Evolutionary conservation across 257 asterid genomes (phyloP), one percentile per base, ranked within the genome.

Genomic region (Nicotiana tabacum): DNA sequence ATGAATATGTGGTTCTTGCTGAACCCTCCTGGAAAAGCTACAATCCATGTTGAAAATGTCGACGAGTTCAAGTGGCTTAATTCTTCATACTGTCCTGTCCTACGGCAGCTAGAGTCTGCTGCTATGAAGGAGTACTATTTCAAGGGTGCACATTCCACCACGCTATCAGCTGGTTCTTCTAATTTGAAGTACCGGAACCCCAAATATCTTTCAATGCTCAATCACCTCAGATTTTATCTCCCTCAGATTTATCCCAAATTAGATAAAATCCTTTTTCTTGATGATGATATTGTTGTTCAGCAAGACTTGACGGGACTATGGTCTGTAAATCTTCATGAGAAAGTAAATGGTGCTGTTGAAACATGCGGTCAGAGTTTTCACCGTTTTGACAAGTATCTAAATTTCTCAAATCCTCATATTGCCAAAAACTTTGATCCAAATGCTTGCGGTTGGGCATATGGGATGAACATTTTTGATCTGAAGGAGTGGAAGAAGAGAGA

Each of bases 401-500:
- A 96, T 83, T 96, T 96, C 86, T 94, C 99, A 62, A 96, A 96
- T 84, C 99, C 98, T 81, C 97, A 93, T 78, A 96, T 94, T 84
- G 90, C 98, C 17, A 92, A 90, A 66, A 91, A 86, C 84, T 96
- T 94, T 82, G 96, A 96, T 83, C 98, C 99, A 29, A 94, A 93
- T 69, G 99, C 99, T 77, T 96, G 99, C 86, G 98, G 99, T 53
- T 96, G 99, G 99, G 99, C 99, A 0, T 96, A 96, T 83, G 99
- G 99, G 80, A 96, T 96, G 99, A 96, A 96, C 87, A 92, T 96
- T 51, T 96, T 96, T 43, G 97, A 96, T 87, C 95, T 96, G 43
- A 89, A 88, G 92, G 97, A 88, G 88, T 94, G 99, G 98, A 96
- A 96, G 89, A 94, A 90, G 91, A 88, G 87, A 91, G 99, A 96